Evolutionary conservation across 2,329 filamentous ascomycete species (phyloP).

Genomic region (Teratosphaeria destructans): DNA sequence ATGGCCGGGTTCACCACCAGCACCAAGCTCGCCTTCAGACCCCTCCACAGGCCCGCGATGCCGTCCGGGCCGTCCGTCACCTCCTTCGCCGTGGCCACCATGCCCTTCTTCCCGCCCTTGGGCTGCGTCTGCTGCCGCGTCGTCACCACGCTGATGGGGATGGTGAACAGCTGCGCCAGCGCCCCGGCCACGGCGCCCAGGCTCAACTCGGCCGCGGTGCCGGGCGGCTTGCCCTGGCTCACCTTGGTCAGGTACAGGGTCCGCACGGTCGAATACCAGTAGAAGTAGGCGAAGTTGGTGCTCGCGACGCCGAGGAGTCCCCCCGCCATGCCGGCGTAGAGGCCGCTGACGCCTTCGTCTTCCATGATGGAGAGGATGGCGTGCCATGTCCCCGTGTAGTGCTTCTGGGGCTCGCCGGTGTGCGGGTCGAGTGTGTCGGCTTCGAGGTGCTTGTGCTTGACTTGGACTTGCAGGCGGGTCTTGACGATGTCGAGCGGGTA

Average conservation of each 20-base stretch:
- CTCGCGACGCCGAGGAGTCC: constrained; percentile 85
- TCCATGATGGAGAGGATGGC: constrained; percentile 75
- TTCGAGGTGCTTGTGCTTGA: constrained; percentile 45
- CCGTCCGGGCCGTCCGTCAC: constrained; percentile 88
- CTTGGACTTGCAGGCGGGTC: constrained; percentile 89
- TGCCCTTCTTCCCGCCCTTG: constrained; percentile 72
- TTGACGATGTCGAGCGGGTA: constrained; percentile 98
- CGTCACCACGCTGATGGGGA: constrained; percentile 89
- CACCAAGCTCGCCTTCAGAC: constrained; percentile 88
- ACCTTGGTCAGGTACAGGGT: constrained; percentile 58
- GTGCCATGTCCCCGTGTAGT: constrained; percentile 82
- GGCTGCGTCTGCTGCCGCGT: constrained; percentile 90
- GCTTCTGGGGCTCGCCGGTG: constrained; percentile 37
- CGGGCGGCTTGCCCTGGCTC: constrained; percentile 44
- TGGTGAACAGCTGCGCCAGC: constrained; percentile 88
- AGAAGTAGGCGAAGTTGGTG: constrained; percentile 99
- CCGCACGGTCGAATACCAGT: constrained; percentile 91
- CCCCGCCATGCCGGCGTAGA: constrained; percentile 83
- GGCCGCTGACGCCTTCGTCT: constrained; percentile 67
- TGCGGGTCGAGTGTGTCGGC: constrained; percentile 29
- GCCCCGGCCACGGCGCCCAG: constrained; percentile 83
- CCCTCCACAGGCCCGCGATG: constrained; percentile 80
- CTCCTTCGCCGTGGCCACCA: constrained; percentile 79
- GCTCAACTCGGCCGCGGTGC: constrained; percentile 70
- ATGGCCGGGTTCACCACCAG: constrained; percentile 94